Evolutionary conservation across 148 eudicot genomes (phyloP).

Genomic region (Arbutus unedo): DNA sequence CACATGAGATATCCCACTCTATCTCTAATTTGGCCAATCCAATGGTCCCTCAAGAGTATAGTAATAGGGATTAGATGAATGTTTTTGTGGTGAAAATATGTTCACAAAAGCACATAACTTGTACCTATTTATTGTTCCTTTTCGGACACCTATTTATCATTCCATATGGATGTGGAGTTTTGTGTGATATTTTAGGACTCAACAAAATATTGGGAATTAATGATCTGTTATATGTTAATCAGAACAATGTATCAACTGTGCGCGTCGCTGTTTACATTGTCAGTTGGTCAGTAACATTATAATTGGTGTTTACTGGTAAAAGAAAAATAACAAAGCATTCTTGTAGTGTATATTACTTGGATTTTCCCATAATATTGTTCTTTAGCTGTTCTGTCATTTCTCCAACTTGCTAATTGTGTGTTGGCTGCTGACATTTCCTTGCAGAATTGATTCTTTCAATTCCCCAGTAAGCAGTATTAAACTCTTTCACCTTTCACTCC

Average conservation of each 20-base stretch:
- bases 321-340: not conserved
- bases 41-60: not conserved
- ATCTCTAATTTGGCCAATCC: not conserved
- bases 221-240: not conserved
- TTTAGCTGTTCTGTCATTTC: no score
- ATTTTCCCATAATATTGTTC: not conserved
- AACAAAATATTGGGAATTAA: not conserved
- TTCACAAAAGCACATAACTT: not conserved
- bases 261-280: not conserved
- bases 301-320: not conserved
- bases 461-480: not conserved
- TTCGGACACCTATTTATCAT: not conserved
- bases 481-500: not conserved
- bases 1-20: not conserved
- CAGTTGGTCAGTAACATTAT: not conserved
- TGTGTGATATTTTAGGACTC: not conserved
- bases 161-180: not conserved
- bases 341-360: not conserved
- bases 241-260: not conserved
- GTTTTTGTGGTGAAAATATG: constrained; percentile 3
- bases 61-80: not conserved
- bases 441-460: not conserved
- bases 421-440: not conserved
- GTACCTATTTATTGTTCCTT: not conserved
- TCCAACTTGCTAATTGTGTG: not conserved